These are phyloP conservation scores for Pseudovirgaria hyperparasitica DNA, from an alignment of 2,329 filamentous ascomycete genomes.

Conservation along the genomic window DNA sequence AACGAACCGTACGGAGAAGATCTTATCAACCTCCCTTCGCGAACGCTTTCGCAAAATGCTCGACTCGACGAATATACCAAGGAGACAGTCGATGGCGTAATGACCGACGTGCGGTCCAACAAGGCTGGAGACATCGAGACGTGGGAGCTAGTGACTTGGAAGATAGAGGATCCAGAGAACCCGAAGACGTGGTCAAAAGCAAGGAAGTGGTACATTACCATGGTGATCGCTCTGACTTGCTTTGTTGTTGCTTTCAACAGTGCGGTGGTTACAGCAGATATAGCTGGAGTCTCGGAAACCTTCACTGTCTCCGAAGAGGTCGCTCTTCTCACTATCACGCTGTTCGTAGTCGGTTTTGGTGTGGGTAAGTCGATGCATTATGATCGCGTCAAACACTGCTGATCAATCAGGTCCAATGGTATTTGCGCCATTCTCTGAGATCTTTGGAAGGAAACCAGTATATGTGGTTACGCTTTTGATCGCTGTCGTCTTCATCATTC, in stretches of 20 bases:
- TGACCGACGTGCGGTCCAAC: slow-evolving; percentile 42
- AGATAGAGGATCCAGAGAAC: slow-evolving; percentile 58
- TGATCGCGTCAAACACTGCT: slow-evolving; percentile 1
- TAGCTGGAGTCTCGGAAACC: slow-evolving; percentile 48
- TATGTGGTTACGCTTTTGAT: slow-evolving; percentile 56
- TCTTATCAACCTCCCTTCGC: slow-evolving; percentile 49
- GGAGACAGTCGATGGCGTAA: slow-evolving; percentile 51
- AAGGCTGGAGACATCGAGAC: slow-evolving; percentile 33
- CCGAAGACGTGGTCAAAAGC: slow-evolving; percentile 76
- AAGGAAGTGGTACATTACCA: slow-evolving; percentile 68
- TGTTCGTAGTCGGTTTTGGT: slow-evolving; percentile 75
- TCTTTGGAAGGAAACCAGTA: slow-evolving; percentile 58
- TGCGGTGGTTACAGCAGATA: slow-evolving; percentile 65
- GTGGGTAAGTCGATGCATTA: slow-evolving; percentile 38
- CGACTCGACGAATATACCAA: slow-evolving; percentile 51
- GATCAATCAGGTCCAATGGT: slow-evolving; percentile 50
- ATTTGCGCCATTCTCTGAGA: slow-evolving; percentile 67
- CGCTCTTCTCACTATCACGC: slow-evolving; percentile 54
- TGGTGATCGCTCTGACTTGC: slow-evolving; percentile 56
- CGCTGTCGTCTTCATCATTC: slow-evolving; percentile 69
- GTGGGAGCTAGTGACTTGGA: slow-evolving; percentile 59
- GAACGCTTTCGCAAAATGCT: slow-evolving; percentile 45
- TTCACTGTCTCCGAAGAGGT: slow-evolving; percentile 63
- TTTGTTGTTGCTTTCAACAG: slow-evolving; percentile 41
- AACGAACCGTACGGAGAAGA: no score